Percentiles rank a stretch among this genome's conserved stretches.
Evolutionary conservation across 768 basidiomycete species (phyloP).

Genomic region (Podaxis sp.): DNA sequence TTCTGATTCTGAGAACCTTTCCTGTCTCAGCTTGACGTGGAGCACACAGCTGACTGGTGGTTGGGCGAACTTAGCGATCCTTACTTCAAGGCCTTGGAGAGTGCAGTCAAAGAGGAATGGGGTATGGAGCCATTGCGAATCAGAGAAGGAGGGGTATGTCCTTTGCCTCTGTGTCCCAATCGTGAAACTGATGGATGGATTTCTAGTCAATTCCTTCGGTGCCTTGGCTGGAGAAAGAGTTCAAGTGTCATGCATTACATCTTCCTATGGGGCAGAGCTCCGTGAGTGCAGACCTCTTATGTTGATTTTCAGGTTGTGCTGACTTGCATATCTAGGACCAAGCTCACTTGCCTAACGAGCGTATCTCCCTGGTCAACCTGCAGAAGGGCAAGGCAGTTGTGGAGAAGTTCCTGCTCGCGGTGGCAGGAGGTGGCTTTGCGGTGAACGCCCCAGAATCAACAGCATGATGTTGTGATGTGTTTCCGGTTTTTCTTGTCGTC

Average conservation of each 20-base stretch:
- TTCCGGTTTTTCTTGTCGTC: background rate
- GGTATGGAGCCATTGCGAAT: conserved; percentile 81
- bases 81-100: conserved; percentile 86
- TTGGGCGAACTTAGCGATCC: conserved; percentile 81
- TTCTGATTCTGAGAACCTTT: background rate
- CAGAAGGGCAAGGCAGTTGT: conserved; percentile 74
- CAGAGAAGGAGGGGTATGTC: conserved; percentile 86
- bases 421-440: conserved; percentile 33
- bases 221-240: conserved; percentile 91
- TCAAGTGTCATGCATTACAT: conserved; percentile 86
- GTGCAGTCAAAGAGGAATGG: conserved; percentile 86
- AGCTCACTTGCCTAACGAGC: conserved; percentile 92
- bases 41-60: conserved; percentile 95
- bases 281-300: conserved; percentile 40
- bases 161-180: background rate
- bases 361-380: conserved; percentile 83
- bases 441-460: background rate
- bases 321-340: conserved; percentile 57
- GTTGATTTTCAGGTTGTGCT: background rate
- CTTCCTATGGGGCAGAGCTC: conserved; percentile 93
- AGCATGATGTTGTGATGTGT: background rate
- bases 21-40: conserved; percentile 61
- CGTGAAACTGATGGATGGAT: background rate
- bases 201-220: conserved; percentile 88
- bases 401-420: conserved; percentile 67